phyloP scores from a whole-genome alignment of 768 basidiomycete genomes.

The Rhodotorula sphaerocarpa region DNA sequence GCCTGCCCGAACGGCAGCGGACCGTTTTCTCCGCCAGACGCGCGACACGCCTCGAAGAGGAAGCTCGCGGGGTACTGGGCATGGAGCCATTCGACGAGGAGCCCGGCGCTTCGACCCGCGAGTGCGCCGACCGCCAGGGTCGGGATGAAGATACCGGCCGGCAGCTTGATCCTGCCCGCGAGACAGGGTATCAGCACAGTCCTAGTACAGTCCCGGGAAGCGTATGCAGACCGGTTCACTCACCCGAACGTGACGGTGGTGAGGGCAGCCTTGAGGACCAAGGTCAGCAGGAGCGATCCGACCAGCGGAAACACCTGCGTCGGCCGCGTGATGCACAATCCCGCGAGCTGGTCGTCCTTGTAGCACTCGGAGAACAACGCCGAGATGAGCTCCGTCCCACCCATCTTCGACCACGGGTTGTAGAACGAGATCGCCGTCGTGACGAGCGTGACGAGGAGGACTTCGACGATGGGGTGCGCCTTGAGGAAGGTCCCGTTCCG shows the following conservation, averaged over 20 bases:
- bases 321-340: slow-evolving; percentile 57
- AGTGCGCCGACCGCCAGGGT: slow-evolving; percentile 88
- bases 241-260: slow-evolving; percentile 62
- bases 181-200: not conserved
- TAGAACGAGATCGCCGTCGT: slow-evolving; percentile 73
- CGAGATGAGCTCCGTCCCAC: slow-evolving; percentile 86
- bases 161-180: slow-evolving; percentile 44
- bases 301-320: slow-evolving; percentile 57
- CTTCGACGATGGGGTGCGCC: slow-evolving; percentile 71
- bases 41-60: slow-evolving; percentile 61
- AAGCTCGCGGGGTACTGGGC: slow-evolving; percentile 54
- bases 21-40: slow-evolving; percentile 48
- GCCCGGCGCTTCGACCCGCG: slow-evolving; percentile 77
- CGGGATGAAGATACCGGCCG: slow-evolving; percentile 94
- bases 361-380: slow-evolving; percentile 64
- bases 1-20: slow-evolving; percentile 37
- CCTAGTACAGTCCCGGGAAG: not conserved
- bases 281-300: slow-evolving; percentile 59
- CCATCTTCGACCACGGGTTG: slow-evolving; percentile 85
- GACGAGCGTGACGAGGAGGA: slow-evolving; percentile 59
- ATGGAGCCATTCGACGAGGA: slow-evolving; percentile 68
- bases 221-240: not conserved
- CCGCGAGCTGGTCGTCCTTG: slow-evolving; percentile 53
- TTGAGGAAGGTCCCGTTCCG: slow-evolving; percentile 74
- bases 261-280: slow-evolving; percentile 69